These are phyloP conservation scores for Prosopis cineraria DNA, from an alignment of 306 rosid genomes.

Conservation along the genomic window DNA sequence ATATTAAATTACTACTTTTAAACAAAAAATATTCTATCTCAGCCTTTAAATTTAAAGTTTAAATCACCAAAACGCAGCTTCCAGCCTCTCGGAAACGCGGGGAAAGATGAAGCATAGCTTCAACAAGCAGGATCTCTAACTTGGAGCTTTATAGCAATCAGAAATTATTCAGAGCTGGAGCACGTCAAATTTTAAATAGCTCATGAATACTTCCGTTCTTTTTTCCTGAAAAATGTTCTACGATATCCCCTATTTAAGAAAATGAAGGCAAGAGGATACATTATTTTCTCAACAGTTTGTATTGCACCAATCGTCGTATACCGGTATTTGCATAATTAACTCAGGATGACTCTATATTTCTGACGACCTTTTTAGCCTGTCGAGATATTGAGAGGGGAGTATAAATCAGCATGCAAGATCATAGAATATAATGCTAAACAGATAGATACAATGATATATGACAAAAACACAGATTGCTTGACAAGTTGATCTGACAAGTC, in stretches of 20 bases:
- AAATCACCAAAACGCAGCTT: neutral
- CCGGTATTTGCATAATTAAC: slow-evolving; percentile 22
- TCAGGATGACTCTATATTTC: slow-evolving; percentile 61
- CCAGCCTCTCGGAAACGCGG: neutral
- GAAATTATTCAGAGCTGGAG: neutral
- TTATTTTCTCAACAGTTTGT: slow-evolving; percentile 45
- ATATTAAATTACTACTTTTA: too few species aligned
- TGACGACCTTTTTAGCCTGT: slow-evolving; percentile 78
- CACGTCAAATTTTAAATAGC: neutral
- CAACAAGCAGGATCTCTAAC: neutral
- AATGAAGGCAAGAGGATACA: slow-evolving; percentile 32
- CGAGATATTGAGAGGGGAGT: slow-evolving; percentile 14
- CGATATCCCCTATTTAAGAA: slow-evolving; percentile 28
- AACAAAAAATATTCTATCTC: too few species aligned
- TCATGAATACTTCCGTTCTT: neutral
- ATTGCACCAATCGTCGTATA: slow-evolving; percentile 34
- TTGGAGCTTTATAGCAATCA: neutral
- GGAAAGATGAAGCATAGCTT: neutral
- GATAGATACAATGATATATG: too few species aligned
- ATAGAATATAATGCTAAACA: neutral
- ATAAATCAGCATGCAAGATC: slow-evolving; percentile 29
- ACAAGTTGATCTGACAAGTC: too few species aligned
- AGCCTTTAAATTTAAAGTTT: too few species aligned
- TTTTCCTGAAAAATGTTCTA: neutral
- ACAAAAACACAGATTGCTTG: neutral